Percentiles rank a stretch among this genome's conserved stretches.
These are phyloP conservation scores for Alternaria infectoria DNA, from an alignment of 2,329 filamentous ascomycete species.

Conservation along the genomic window DNA sequence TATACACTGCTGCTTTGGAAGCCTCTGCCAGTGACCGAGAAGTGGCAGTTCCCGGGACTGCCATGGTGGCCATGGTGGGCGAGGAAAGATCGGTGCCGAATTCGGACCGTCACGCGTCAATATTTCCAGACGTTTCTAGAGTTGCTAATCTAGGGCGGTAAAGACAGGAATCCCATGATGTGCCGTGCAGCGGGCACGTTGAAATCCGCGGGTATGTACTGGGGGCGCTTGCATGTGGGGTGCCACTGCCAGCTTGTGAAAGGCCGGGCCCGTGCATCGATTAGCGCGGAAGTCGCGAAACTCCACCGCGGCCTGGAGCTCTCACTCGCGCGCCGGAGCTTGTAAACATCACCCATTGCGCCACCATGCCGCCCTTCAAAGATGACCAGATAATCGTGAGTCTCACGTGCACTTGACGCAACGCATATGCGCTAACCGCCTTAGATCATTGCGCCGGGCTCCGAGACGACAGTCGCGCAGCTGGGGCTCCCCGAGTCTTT, in stretches of 20 bases:
- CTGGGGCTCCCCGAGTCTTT: constrained; percentile 88
- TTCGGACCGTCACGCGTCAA: constrained; percentile 12
- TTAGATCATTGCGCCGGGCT: constrained; percentile 78
- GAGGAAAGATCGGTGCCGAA: not conserved
- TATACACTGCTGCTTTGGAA: constrained; percentile 17
- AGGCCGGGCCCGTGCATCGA: constrained; percentile 9
- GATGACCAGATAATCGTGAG: constrained; percentile 55
- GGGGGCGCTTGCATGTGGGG: constrained; percentile 23
- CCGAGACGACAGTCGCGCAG: constrained; percentile 88
- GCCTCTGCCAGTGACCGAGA: constrained; percentile 18
- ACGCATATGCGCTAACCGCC: constrained; percentile 14
- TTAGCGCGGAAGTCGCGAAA: constrained; percentile 14
- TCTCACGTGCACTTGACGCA: not conserved
- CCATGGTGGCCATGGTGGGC: constrained; percentile 31
- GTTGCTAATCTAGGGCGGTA: constrained; percentile 8
- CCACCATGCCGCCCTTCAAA: constrained; percentile 53
- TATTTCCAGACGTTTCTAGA: not conserved
- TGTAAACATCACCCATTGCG: constrained; percentile 30
- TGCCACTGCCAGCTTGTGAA: constrained; percentile 7
- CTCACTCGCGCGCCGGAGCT: constrained; percentile 18
- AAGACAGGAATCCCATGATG: constrained; percentile 23
- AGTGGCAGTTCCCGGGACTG: constrained; percentile 23
- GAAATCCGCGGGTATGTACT: constrained; percentile 13
- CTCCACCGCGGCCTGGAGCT: constrained; percentile 14
- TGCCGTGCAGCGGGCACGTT: constrained; percentile 29